Evolutionary conservation across 1,284 basidiomycete genomes (phyloP).

Genomic region (Ceratobasidium sp.): DNA sequence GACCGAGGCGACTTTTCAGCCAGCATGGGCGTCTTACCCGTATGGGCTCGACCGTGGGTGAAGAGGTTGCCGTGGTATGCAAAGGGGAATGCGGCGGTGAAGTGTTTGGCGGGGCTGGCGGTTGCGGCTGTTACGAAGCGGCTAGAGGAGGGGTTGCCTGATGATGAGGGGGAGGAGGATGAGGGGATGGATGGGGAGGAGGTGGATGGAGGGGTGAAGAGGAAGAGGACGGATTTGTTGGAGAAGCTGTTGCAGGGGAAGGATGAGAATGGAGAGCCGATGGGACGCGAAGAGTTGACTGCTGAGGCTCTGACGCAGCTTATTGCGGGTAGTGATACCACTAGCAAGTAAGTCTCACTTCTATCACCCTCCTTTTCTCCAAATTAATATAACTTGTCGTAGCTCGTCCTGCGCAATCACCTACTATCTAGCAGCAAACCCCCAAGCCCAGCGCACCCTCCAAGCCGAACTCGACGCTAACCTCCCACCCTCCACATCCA

Average conservation of each 20-base stretch:
- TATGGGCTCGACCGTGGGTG: conserved; percentile 76
- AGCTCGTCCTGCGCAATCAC: conserved; percentile 89
- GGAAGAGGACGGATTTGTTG: conserved; percentile 85
- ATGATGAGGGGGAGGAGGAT: conserved; percentile 79
- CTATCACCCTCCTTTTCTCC: conserved; percentile 38
- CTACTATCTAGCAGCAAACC: conserved; percentile 82
- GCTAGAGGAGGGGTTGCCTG: conserved; percentile 62
- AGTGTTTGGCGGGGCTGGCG: conserved; percentile 79
- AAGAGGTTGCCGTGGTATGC: conserved; percentile 82
- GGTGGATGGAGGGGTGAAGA: conserved; percentile 83
- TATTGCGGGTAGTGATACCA: conserved; percentile 87
- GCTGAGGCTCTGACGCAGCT: conserved; percentile 89
- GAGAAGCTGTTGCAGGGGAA: conserved; percentile 82
- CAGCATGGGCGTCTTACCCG: conserved; percentile 84
- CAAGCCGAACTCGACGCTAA: conserved; percentile 85
- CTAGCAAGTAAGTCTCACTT: conserved; percentile 75
- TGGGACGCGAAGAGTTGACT: conserved; percentile 85
- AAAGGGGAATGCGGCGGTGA: conserved; percentile 75
- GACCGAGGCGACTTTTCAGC: conserved; percentile 90
- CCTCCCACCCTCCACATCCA: conserved; percentile 71
- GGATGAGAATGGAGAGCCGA: conserved; percentile 82
- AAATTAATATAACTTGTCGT: conserved; percentile 19
- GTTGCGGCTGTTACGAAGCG: conserved; percentile 85
- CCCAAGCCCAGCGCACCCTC: conserved; percentile 74
- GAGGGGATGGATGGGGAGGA: conserved; percentile 85